Percentiles rank a stretch among this genome's conserved stretches.
Evolutionary conservation across 1,139 yeast species (phyloP).

Genomic region (Saccharomycopsis hybrid): DNA sequence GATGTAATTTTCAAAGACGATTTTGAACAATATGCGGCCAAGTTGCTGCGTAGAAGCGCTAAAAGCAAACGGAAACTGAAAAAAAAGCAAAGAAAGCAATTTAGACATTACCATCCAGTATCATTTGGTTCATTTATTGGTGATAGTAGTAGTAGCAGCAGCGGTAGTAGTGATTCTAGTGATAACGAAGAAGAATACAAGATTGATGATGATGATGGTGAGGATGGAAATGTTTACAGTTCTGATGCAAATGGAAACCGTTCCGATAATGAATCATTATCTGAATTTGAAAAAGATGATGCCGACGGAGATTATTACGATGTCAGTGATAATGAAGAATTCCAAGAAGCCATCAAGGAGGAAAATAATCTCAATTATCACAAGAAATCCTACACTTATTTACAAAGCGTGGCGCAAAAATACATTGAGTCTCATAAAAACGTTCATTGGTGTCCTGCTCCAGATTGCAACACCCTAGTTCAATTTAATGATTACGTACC

Average conservation of each 20-base stretch:
- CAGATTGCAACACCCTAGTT: conserved; percentile 66
- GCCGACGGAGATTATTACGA: conserved; percentile 24
- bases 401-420: conserved; percentile 28
- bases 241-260: conserved; percentile 24
- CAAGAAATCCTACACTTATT: conserved; percentile 4
- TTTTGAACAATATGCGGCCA: background rate
- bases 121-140: conserved; percentile 25
- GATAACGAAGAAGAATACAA: background rate
- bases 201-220: too few relatives aligned
- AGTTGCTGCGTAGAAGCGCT: background rate
- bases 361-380: conserved; percentile 1
- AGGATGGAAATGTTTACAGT: background rate
- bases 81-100: conserved; percentile 11
- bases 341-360: conserved; percentile 11
- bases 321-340: conserved; percentile 25
- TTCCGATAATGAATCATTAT: conserved; percentile 3
- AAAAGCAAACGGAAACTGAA: background rate
- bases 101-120: conserved; percentile 23
- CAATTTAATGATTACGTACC: conserved; percentile 36
- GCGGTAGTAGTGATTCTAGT: background rate
- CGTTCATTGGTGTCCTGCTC: conserved; percentile 79
- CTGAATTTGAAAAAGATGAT: conserved; percentile 1
- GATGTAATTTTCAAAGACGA: conserved; percentile 24
- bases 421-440: conserved; percentile 48
- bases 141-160: background rate